Base-by-base conservation (phyloP, 140 eudicot species). In the Stevia rebaudiana region DNA sequence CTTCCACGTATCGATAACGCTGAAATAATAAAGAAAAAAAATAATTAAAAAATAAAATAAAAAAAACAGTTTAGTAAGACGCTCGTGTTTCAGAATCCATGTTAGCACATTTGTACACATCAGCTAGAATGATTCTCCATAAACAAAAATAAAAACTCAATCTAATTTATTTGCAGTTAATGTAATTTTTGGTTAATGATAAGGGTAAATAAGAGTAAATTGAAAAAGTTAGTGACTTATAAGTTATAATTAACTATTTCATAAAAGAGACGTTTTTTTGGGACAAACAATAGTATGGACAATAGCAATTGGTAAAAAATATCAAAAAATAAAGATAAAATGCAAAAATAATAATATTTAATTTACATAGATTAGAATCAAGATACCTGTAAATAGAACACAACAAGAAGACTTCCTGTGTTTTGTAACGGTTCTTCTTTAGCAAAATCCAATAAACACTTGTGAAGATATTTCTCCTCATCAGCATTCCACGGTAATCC, bases 371-470 rank as follows among this genome's bases (percentile, higher is more conserved):
- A 59, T 61, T 24, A 70, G 44, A 49, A 7, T 57, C 19, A 76
- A 59, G 31, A 18, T 78, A 94, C 99, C 95, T 94, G 97, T 17
- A 88, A 55, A 77, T 88, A 88, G 69, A 77, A 88, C 73, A 94
- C 95, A 36, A 85, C 97, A 63, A 94, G 99, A 73, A 94, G 99
- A 75, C 97, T 85, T 76, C 99, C 99, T 1, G 71, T 67, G 39
- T 75, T 54, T 44, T 84, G 13, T 54, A 76, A 69, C 33, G 99
- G 97, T 42, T 79, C 81, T 11, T 80, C 86, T 5, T 12, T 18
- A 41, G 84, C 89, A 70, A 61, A 74, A 73, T 92, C 96, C 68
- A 83, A 74, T 47, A 88, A 76, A 75, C 97, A 85, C 56, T 83
- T 85, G 44, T 85, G 96, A 23, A 92, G 82, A 78, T 81, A 78